Evolutionary conservation across 2,329 filamentous ascomycete species (phyloP).

Genomic region (Diaporthe nobilis): DNA sequence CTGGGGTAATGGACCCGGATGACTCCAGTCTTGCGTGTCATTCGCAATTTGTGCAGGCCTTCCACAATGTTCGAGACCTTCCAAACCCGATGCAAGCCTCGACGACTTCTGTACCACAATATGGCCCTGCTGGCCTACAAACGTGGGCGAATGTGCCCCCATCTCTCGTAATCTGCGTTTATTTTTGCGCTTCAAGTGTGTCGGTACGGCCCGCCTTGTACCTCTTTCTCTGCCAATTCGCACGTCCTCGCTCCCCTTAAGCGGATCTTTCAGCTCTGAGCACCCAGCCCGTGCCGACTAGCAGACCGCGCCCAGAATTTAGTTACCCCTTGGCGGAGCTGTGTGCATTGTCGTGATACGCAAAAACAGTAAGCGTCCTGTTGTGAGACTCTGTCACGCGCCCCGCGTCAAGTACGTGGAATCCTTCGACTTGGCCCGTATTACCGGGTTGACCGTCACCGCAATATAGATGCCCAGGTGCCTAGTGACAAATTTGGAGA

Average conservation of each 20-base stretch:
- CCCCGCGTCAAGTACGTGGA: not conserved
- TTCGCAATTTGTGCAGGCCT: constrained; percentile 20
- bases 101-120: not conserved
- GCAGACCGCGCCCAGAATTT: constrained; percentile 6
- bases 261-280: not conserved
- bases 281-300: not conserved
- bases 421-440: constrained; percentile 23
- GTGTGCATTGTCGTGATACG: constrained; percentile 7
- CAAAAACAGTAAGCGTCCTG: constrained; percentile 7
- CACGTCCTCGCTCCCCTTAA: not conserved
- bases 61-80: constrained; percentile 15
- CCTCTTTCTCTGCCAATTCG: not conserved
- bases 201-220: constrained; percentile 30
- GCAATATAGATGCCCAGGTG: not conserved
- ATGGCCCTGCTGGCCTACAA: not conserved
- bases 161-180: not conserved
- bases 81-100: constrained; percentile 11
- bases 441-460: constrained; percentile 11
- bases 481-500: not conserved
- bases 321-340: not conserved
- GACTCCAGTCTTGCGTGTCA: constrained; percentile 34
- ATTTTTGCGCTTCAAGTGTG: constrained; percentile 1
- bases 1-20: constrained; percentile 38
- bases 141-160: not conserved
- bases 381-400: constrained; percentile 26